Evolutionary conservation across 495 filamentous ascomycete genomes (phyloP).

Genomic region (Hyphodiscus hymeniophilus): DNA sequence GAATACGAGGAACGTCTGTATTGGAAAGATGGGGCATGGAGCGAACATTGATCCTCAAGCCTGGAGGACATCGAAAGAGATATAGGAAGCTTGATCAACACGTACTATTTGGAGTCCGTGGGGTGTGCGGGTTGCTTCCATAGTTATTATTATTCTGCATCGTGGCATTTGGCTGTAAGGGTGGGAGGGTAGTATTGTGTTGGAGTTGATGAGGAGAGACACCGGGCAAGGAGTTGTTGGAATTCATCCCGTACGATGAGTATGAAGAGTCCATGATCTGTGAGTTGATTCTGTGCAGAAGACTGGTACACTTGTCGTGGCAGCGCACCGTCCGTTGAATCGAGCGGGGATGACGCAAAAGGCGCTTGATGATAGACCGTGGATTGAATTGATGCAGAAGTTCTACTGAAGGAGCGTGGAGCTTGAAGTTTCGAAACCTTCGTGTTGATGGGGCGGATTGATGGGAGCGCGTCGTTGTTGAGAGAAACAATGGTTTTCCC

Average conservation of each 20-base stretch:
- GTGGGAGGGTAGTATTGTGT: slow-evolving; percentile 51
- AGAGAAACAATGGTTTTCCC: no score
- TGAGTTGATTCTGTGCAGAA: not conserved
- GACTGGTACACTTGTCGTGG: not conserved
- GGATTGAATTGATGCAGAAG: no score
- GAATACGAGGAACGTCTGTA: no score
- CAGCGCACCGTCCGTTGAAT: no score
- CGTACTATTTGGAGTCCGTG: slow-evolving; percentile 52
- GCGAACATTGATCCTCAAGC: no score
- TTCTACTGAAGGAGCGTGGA: not conserved
- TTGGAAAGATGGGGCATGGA: no score
- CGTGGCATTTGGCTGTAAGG: slow-evolving; percentile 50
- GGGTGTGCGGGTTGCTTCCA: slow-evolving; percentile 54
- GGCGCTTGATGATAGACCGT: no score
- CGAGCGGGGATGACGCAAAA: no score
- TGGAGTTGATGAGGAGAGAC: slow-evolving; percentile 46
- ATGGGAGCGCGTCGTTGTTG: no score
- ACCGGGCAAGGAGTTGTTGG: slow-evolving; percentile 19
- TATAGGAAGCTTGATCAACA: no score
- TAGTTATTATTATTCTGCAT: slow-evolving; percentile 46
- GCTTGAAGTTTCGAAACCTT: not conserved
- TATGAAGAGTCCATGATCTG: slow-evolving; percentile 18
- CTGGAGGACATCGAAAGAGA: no score
- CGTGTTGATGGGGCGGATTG: no score
- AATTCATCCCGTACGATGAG: slow-evolving; percentile 16